Evolutionary conservation across 306 rosid genomes (phyloP).

Genomic region (Mucuna pruriens): DNA sequence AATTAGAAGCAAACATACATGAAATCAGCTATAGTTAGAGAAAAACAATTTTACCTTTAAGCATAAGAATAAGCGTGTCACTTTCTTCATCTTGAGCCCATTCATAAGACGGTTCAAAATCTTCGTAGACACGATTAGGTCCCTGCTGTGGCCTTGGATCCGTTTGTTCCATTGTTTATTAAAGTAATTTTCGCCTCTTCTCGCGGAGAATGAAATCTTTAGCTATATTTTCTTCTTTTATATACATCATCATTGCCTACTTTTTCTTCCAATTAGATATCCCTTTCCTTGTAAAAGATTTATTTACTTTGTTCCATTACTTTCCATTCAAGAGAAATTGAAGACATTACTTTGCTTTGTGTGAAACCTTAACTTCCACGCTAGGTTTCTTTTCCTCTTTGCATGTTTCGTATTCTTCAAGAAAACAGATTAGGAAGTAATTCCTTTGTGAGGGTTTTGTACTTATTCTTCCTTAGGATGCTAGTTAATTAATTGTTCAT

Average conservation of each 20-base stretch:
- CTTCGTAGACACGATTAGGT: constrained; percentile 33
- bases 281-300: constrained; percentile 2
- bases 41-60: constrained; percentile 1
- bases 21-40: neutral
- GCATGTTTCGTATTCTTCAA: neutral
- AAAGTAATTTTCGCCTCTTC: neutral
- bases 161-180: neutral
- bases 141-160: neutral
- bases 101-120: constrained; percentile 43
- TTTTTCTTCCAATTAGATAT: neutral
- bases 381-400: neutral
- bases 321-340: neutral
- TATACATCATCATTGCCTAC: neutral
- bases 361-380: constrained; percentile 5
- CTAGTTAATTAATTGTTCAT: neutral
- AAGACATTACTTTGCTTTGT: neutral
- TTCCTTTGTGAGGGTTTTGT: neutral
- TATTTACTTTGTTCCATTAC: neutral
- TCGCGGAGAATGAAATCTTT: neutral
- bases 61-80: constrained; percentile 11
- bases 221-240: neutral
- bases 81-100: constrained; percentile 19
- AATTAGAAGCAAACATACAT: neutral
- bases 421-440: neutral
- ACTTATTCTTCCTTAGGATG: neutral